phyloP scores from a whole-genome alignment of 306 rosid species.

The Castanea crenata region DNA sequence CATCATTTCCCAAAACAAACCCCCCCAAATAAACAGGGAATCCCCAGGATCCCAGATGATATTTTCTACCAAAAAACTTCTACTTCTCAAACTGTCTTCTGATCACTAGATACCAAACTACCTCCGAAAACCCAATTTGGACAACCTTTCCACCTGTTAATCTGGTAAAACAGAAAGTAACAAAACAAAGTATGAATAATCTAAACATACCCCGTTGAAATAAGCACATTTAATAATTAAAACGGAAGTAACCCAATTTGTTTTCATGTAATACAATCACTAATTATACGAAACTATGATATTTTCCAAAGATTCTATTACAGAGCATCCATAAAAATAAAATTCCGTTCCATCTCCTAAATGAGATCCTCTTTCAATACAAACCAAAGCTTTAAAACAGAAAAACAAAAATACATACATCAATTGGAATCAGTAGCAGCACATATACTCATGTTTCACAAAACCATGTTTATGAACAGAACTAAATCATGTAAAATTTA shows the following conservation, averaged over 20 bases:
- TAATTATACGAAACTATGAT: too few relatives aligned
- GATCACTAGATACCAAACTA: background rate
- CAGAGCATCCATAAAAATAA: background rate
- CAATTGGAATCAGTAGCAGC: background rate
- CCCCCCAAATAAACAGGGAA: background rate
- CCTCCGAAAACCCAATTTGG: background rate
- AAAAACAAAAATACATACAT: background rate
- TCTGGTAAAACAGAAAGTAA: background rate
- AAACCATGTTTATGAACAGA: background rate
- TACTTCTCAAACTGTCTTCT: background rate
- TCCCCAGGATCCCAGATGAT: background rate
- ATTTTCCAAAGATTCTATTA: background rate
- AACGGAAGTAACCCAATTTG: background rate
- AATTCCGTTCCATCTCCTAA: background rate
- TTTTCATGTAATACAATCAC: too few relatives aligned
- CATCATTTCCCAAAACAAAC: constrained; percentile 37
- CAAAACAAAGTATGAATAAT: background rate
- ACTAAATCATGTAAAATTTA: background rate
- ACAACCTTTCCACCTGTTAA: background rate
- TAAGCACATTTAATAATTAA: background rate
- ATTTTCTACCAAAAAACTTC: background rate
- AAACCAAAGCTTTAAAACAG: background rate
- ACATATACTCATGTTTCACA: background rate
- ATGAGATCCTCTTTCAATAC: background rate
- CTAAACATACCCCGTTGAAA: background rate